Base-by-base conservation (phyloP, 1,284 basidiomycete genomes). In the Naganishia sp. region DNA sequence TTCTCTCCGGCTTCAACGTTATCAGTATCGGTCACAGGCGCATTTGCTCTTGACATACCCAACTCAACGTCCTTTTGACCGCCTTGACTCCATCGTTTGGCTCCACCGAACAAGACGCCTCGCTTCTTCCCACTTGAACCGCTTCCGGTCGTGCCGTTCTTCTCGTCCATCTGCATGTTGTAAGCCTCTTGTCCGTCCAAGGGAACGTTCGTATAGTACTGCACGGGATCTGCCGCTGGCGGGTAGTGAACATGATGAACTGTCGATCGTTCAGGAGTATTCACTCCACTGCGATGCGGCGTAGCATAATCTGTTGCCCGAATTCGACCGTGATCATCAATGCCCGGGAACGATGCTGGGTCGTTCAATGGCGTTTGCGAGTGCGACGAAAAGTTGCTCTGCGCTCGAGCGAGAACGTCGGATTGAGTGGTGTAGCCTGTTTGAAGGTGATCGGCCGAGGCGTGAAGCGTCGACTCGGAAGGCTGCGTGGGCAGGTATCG, bases 21-120 rank as follows among this genome's bases (percentile, higher is more conserved):
- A 42, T 43, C 6, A 57, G 48, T 33, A 15, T 4, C 33, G 28
- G 25, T 36, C 16, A 25, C 31, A 5, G 3, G 55, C 16, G 6
- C 23, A 11, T 36, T 10, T 18, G 25, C 28, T 28, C 0, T 2
- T 2, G 31, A 60, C 55, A 46, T 23, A 66, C 64, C 64, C 15
- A 61, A 46, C 16, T 61, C 59, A 3, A 61, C 39, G 39, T 66
- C 65, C 39, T 66, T 66, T 16, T 57, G 59, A n/a, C 45, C 59
- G 21, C 45, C 28, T 13, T 54, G 53, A 43, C 65, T 66, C 52
- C 57, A 66, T 25, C 65, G 31, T 11, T 61, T 57, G 13, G 57
- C 65, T 9, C 53, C 59, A 6, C 65, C 65, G 33, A 60, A 66
- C 49, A 57, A 18, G 21, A 66, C 43, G n/a, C 65, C 65, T 48